Conservation (phyloP, 2,329 filamentous ascomycete genomes). For the Penicillium capsulatum region DNA sequence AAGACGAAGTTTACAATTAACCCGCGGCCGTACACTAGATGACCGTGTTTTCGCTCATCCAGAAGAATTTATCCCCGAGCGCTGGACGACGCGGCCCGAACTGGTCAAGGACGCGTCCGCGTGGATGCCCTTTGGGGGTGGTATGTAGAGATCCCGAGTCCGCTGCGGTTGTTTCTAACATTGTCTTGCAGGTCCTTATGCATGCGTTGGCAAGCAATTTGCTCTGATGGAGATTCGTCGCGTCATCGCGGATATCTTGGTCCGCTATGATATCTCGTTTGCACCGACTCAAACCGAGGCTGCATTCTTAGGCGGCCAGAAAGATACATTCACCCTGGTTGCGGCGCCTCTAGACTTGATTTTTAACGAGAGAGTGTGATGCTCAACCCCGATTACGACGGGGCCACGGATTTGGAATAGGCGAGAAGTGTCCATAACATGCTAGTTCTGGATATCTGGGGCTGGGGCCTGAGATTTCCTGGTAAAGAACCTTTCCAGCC, state of each 20-base stretch:
- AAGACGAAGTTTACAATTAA: no score
- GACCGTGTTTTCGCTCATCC: background rate
- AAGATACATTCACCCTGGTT: slow-evolving; percentile 1
- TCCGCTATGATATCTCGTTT: slow-evolving; percentile 1
- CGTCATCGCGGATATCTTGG: background rate
- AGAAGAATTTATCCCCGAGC: slow-evolving; percentile 1
- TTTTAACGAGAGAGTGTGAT: no score
- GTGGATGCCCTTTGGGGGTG: slow-evolving; percentile 1
- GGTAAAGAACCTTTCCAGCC: slow-evolving; percentile 2
- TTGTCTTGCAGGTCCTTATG: background rate
- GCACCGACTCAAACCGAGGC: background rate
- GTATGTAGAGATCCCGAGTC: background rate
- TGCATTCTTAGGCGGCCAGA: background rate
- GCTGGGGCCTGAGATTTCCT: background rate
- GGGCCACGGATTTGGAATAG: no score
- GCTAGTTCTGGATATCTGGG: no score
- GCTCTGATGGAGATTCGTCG: slow-evolving; percentile 5
- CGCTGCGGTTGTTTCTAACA: background rate
- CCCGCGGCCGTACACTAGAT: slow-evolving; percentile 1
- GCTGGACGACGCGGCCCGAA: slow-evolving; percentile 2
- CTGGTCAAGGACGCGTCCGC: background rate
- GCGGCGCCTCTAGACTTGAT: slow-evolving; percentile 1
- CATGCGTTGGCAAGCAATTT: slow-evolving; percentile 4
- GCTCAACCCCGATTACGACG: no score
- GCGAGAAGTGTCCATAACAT: no score